Evolutionary conservation across 78 protist genomes (phyloP).

Genomic region (Capsaspora owczarzaki): DNA sequence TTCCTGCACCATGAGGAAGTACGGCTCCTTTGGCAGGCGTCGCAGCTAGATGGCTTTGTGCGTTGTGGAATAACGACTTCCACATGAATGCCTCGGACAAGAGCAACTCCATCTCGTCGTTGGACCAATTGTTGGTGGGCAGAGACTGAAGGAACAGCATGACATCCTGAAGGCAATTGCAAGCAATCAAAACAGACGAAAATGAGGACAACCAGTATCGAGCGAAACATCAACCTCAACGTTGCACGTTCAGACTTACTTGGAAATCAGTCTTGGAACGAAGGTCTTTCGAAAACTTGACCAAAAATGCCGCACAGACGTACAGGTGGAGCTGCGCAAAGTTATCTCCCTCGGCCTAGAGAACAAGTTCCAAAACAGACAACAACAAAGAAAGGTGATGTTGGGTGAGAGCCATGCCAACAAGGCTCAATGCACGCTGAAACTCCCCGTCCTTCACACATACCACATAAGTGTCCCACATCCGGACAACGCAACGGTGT

Average conservation of each 20-base stretch:
- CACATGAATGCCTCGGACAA: conserved; percentile 34
- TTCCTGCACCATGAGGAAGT: too few species aligned
- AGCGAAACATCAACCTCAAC: neutral
- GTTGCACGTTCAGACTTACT: neutral
- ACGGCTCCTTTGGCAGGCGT: too few species aligned
- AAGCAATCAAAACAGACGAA: neutral
- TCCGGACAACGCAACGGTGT: conserved; percentile 42
- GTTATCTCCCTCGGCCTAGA: conserved; percentile 28
- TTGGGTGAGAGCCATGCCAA: too few species aligned
- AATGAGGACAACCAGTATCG: neutral
- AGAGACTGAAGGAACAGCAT: conserved; percentile 70
- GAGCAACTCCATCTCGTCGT: conserved; percentile 64
- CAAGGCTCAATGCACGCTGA: too few species aligned
- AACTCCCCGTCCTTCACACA: neutral
- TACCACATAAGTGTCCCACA: conserved; percentile 82
- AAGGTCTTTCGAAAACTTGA: conserved; percentile 47
- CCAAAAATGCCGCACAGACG: conserved; percentile 90
- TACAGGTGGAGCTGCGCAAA: conserved; percentile 74
- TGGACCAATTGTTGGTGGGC: conserved; percentile 78
- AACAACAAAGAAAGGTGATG: neutral
- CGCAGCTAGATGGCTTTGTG: neutral
- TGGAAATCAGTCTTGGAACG: conserved; percentile 56
- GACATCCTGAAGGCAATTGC: conserved; percentile 14
- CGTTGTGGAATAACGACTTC: neutral
- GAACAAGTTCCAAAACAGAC: neutral